Evolutionary conservation across 169 alveolate genomes (phyloP), one percentile per base, ranked within the genome.

Genomic region (Ophryocystis elektroscirrha): DNA sequence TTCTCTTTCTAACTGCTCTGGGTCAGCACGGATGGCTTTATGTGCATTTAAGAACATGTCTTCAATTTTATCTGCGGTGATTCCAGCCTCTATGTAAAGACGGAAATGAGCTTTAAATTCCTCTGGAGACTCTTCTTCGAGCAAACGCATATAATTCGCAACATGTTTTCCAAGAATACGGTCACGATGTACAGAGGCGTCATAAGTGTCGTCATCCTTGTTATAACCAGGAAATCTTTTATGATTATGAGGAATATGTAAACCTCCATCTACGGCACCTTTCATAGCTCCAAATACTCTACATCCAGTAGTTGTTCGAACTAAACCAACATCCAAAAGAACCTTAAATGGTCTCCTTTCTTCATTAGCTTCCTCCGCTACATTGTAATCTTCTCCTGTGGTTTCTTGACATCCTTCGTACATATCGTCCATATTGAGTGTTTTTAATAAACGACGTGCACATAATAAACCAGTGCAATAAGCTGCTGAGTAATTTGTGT

Each of bases 221-320:
- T 71, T 66, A 83, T 71, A 90, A 42, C 98, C 98, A 18, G 98
- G 98, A 95, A 95, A 95, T 63, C 96, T 82, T 78, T 84, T 87
- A 74, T 77, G 78, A 50, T 85, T 77, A 87, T 95, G 99, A n/a
- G 98, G 98, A 43, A 95, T 81, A 64, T 87, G 83, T 45, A 92
- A 68, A 25, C 99, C 99, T 27, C 99, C 99, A 70, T 95, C 99
- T 39, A 87, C 81, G 38, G 99, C 99, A 23, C 99, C 99, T 80
- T 95, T 95, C 78, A 95, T 75, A 37, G 98, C 98, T 42, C 96
- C 98, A 78, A 93, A 95, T 30, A 89, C 98, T 62, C 97, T 90
- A 78, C 86, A 86, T 27, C 99, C 99, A 48, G 91, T 84, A 47
- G 98, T 92, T 55, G 98, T 93, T 55, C 94, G 82, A 48, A 85